Conservation (phyloP, 2,329 filamentous ascomycete species). For the Fusarium abutilonis region DNA sequence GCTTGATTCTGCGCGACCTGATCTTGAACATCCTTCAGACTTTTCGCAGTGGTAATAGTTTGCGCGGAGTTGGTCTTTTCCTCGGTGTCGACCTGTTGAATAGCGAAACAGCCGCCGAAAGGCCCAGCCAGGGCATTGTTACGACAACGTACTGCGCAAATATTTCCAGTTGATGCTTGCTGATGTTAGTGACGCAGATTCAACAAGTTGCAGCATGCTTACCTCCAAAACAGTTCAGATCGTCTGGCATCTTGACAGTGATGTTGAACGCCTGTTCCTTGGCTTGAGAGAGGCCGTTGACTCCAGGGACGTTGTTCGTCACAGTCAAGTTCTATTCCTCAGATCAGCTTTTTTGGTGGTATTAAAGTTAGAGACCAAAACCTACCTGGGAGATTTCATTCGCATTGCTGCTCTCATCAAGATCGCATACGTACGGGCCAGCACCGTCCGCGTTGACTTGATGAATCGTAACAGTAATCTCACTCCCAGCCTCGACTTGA, state of each 20-base stretch:
- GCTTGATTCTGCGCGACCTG: constrained; percentile 63
- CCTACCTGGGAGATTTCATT: constrained; percentile 36
- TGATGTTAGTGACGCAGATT: not conserved
- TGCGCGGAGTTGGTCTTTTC: constrained; percentile 56
- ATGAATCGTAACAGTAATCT: constrained; percentile 68
- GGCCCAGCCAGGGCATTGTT: constrained; percentile 67
- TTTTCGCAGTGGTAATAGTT: constrained; percentile 58
- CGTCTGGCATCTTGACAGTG: constrained; percentile 61
- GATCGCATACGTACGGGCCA: constrained; percentile 65
- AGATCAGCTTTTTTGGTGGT: no score
- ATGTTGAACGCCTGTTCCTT: constrained; percentile 67
- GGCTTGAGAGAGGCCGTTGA: constrained; percentile 66
- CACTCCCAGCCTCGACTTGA: constrained; percentile 57
- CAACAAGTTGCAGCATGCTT: constrained; percentile 24
- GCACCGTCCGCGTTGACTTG: constrained; percentile 75
- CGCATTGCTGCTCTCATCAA: constrained; percentile 60
- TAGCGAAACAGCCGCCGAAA: constrained; percentile 67
- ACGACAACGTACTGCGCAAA: constrained; percentile 68
- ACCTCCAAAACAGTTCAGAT: constrained; percentile 63
- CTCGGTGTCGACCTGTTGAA: constrained; percentile 62
- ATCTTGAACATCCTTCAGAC: constrained; percentile 55
- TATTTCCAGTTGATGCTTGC: constrained; percentile 63
- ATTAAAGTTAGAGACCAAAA: accelerated
- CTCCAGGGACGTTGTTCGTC: constrained; percentile 67
- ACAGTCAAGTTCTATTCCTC: constrained; percentile 55